A percentile compares a stretch with the other conserved stretches of the same genome.
Conservation (phyloP, 768 basidiomycete species). For the Arthromyces matolae region DNA sequence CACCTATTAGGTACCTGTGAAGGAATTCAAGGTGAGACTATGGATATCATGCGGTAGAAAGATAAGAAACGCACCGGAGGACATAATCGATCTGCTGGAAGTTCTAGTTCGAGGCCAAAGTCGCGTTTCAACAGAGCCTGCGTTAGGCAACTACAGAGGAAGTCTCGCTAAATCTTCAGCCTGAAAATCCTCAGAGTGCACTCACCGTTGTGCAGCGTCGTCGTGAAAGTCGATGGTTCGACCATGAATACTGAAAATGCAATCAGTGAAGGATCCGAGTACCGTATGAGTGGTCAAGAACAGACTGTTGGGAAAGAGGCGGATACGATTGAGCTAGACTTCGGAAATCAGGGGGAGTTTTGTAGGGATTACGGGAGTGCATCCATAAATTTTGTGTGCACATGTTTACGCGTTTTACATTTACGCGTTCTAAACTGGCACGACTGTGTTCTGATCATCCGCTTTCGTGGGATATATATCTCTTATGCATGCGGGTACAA, state of each 20-base stretch:
- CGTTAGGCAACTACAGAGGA: slow-evolving; percentile 61
- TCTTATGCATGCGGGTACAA: no score
- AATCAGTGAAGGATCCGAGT: background rate
- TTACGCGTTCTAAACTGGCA: no score
- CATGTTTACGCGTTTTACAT: no score
- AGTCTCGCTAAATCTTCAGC: background rate
- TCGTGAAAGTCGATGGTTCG: slow-evolving; percentile 73
- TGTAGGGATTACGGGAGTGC: slow-evolving; percentile 42
- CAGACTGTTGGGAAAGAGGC: slow-evolving; percentile 24
- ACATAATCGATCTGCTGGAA: slow-evolving; percentile 76
- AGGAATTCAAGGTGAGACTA: background rate
- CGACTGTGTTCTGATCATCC: background rate
- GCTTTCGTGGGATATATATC: no score
- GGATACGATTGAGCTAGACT: slow-evolving; percentile 55
- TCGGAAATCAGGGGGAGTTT: slow-evolving; percentile 49
- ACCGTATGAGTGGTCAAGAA: background rate
- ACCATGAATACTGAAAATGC: slow-evolving; percentile 13
- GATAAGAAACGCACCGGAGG: slow-evolving; percentile 62
- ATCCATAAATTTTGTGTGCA: slow-evolving; percentile 20
- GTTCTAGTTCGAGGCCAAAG: slow-evolving; percentile 56
- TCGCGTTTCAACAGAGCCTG: slow-evolving; percentile 73
- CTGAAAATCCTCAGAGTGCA: background rate
- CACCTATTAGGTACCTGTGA: slow-evolving; percentile 71
- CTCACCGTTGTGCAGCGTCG: slow-evolving; percentile 64
- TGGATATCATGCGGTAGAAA: background rate